Conservation (phyloP, 108 stramenopile species). For the Pseudonitzschia pungens region DNA sequence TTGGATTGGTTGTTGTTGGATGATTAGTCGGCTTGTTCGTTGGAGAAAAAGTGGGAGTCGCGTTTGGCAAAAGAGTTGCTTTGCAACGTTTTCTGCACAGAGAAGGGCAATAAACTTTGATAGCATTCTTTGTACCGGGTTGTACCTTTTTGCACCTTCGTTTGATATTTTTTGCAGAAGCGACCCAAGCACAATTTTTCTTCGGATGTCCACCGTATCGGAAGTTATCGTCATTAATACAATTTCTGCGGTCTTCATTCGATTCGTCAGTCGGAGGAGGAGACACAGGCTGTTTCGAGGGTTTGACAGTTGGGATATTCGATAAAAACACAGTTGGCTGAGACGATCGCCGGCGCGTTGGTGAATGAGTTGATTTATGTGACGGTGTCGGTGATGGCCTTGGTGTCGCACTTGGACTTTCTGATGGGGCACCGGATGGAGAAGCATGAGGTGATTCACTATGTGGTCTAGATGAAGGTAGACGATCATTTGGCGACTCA, state of each 20-base stretch:
- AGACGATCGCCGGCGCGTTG: not conserved
- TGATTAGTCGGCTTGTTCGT: not conserved
- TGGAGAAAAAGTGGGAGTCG: too few species aligned
- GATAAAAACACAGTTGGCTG: not conserved
- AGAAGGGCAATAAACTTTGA: conserved; percentile 6
- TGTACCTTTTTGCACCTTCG: not conserved
- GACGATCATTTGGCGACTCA: too few species aligned
- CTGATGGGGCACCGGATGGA: too few species aligned
- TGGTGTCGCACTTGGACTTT: too few species aligned
- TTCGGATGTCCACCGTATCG: not conserved
- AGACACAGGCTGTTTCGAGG: too few species aligned
- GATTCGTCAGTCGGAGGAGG: too few species aligned
- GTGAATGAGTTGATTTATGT: not conserved
- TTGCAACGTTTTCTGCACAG: not conserved
- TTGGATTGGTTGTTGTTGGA: not conserved
- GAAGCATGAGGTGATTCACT: too few species aligned
- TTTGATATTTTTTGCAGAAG: not conserved
- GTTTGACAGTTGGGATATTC: not conserved
- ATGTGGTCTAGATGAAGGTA: too few species aligned
- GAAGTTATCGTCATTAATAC: not conserved
- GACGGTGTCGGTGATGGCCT: not conserved
- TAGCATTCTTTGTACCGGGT: not conserved
- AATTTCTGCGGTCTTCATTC: too few species aligned
- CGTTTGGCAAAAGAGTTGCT: too few species aligned
- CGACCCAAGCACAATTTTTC: conserved; percentile 5